phyloP scores from a whole-genome alignment of 495 filamentous ascomycete genomes.

The Penicillium ochrochloron region DNA sequence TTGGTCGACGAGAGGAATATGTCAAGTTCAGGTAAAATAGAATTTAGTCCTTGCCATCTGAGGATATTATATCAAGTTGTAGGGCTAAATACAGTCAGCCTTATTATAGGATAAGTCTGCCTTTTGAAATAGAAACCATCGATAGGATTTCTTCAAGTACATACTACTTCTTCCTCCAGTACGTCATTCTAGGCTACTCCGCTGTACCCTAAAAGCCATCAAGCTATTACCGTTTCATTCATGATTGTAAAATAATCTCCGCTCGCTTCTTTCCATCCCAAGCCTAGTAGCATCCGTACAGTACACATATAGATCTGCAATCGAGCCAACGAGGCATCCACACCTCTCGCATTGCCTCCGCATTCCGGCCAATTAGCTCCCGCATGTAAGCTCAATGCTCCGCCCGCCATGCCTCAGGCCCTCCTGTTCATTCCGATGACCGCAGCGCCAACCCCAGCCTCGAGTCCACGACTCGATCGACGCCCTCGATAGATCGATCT shows the following conservation, averaged over 20 bases:
- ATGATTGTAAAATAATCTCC: neutral
- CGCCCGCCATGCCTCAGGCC: conserved; percentile 7
- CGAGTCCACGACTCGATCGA: neutral
- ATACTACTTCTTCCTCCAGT: neutral
- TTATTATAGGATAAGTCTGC: neutral
- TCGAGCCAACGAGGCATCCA: neutral
- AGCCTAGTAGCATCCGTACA: neutral
- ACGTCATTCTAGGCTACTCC: neutral
- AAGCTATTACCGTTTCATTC: neutral
- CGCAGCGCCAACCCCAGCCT: neutral
- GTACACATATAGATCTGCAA: neutral
- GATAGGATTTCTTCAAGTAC: neutral
- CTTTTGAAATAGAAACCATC: neutral
- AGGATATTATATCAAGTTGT: neutral
- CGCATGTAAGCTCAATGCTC: conserved; percentile 7
- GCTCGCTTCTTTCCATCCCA: neutral
- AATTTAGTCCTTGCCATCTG: neutral
- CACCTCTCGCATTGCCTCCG: neutral
- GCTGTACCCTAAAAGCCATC: neutral
- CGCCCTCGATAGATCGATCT: neutral
- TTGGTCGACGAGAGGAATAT: neutral
- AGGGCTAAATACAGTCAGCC: neutral
- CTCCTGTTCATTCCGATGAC: neutral
- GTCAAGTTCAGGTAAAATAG: too few species aligned
- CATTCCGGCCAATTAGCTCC: conserved; percentile 10